Base-by-base conservation (phyloP, 345 rosid genomes). In the Eucalyptus guilfoylei region DNA sequence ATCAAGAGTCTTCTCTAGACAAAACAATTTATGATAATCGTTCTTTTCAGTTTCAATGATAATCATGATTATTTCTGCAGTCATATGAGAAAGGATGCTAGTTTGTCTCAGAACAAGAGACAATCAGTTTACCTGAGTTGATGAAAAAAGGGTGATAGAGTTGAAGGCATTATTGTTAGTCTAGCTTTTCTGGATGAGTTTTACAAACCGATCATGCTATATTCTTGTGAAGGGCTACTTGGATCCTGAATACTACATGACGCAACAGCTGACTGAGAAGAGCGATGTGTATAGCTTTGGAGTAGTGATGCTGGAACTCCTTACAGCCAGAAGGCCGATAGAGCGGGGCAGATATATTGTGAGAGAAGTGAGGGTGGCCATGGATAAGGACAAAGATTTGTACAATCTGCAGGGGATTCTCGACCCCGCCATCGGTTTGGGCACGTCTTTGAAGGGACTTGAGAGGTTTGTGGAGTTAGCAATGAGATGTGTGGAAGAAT, bases 241-340 rank as follows among this genome's bases (percentile, higher is more conserved):
- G 94, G 99, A 97, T 92, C 99, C 99, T 1, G 99, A 97, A 91
- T 97, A 98, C 83, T 98, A 96, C 94, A 96, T 96, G 98, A 98
- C 99, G 5, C 96, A 96, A 86, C 98, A 95, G 83, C 88, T 98
- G 91, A 98, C 99, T 0, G 99, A 94, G 89, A 98, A 98, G 95
- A 97, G 99, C 15, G 99, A 97, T 88, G 99, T 98, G 34, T 98
- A 97, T 40, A 95, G 99, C 86, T 98, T 95, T 86, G 99, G 99
- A 87, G 96, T 98, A 81, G 92, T 96, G 64, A 89, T 97, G 96
- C 89, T 98, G 87, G 99, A 98, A 91, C 89, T 98, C 52, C n/a
- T 96, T 87, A 94, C 99, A 0, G 98, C 95, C 64, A 95, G 92
- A 94, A 95, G 88, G 92, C 99, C 99, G 0, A 94, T 97, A 87